Conservation (phyloP, 768 basidiomycete species). For the Psilocybe cubensis region DNA sequence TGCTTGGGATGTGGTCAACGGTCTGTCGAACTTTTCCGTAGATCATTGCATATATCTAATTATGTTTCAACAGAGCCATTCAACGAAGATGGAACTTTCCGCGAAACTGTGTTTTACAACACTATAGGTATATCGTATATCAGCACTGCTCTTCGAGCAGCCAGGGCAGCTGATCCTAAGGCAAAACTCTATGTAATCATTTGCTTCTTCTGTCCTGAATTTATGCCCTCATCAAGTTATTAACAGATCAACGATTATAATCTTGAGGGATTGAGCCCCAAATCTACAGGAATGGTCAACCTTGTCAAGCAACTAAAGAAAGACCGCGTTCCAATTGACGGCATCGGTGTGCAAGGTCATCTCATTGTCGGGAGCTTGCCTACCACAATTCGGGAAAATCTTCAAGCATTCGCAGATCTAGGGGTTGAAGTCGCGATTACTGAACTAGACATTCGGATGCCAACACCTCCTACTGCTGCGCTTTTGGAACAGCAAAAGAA, state of each 20-base stretch:
- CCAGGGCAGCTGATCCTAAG: slow-evolving; percentile 57
- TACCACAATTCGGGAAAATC: slow-evolving; percentile 46
- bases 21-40: slow-evolving; percentile 3
- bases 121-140: slow-evolving; percentile 51
- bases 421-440: slow-evolving; percentile 73
- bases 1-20: slow-evolving; percentile 20
- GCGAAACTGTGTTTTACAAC: slow-evolving; percentile 55
- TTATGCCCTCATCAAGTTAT: too few relatives aligned
- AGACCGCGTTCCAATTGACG: slow-evolving; percentile 59
- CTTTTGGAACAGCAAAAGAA: slow-evolving; percentile 56
- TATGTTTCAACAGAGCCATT: slow-evolving; percentile 43
- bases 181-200: slow-evolving; percentile 57
- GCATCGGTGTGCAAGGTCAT: slow-evolving; percentile 64
- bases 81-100: slow-evolving; percentile 64
- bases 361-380: slow-evolving; percentile 63
- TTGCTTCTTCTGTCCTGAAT: background rate
- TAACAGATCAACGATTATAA: slow-evolving; percentile 42
- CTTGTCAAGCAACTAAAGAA: slow-evolving; percentile 52
- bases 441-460: slow-evolving; percentile 69
- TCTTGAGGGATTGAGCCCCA: slow-evolving; percentile 47
- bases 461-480: slow-evolving; percentile 53
- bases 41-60: background rate
- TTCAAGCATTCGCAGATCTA: slow-evolving; percentile 57
- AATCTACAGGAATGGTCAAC: slow-evolving; percentile 57
- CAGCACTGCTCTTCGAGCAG: slow-evolving; percentile 53